Conservation (phyloP, 2,329 filamentous ascomycete species). For the Tolypocladium sp. region DNA sequence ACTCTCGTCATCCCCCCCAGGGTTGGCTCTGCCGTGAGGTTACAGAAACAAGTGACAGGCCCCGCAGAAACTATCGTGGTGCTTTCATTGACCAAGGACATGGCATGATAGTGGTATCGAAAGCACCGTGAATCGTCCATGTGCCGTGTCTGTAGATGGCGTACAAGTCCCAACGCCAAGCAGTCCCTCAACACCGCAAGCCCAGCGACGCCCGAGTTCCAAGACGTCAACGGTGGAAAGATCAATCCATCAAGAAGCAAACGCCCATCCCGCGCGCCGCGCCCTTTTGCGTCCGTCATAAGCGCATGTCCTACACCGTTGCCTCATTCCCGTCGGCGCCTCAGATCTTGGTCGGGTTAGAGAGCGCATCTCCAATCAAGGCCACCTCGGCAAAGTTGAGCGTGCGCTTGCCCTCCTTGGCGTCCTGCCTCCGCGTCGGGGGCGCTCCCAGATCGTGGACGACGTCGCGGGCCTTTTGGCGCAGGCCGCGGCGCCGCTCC, state of each 20-base stretch:
- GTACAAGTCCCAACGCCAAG: neutral
- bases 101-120: neutral
- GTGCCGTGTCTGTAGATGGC: neutral
- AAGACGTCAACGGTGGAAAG: neutral
- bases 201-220: neutral
- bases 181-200: neutral
- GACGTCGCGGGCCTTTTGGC: constrained; percentile 23
- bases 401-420: constrained; percentile 18
- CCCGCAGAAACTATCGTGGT: neutral
- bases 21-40: neutral
- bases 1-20: neutral
- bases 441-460: constrained; percentile 22
- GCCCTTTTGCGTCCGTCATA: neutral
- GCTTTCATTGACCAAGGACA: neutral
- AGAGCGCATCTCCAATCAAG: constrained; percentile 14
- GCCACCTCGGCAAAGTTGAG: constrained; percentile 17
- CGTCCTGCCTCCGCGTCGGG: constrained; percentile 21
- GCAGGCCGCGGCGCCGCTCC: constrained; percentile 14
- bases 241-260: neutral
- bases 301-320: neutral
- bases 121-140: neutral
- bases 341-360: neutral
- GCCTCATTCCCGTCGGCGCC: neutral
- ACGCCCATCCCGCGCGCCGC: neutral
- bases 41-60: neutral